Base-by-base conservation (phyloP, 176 grass and related monocot species). In the Poa pratensis region DNA sequence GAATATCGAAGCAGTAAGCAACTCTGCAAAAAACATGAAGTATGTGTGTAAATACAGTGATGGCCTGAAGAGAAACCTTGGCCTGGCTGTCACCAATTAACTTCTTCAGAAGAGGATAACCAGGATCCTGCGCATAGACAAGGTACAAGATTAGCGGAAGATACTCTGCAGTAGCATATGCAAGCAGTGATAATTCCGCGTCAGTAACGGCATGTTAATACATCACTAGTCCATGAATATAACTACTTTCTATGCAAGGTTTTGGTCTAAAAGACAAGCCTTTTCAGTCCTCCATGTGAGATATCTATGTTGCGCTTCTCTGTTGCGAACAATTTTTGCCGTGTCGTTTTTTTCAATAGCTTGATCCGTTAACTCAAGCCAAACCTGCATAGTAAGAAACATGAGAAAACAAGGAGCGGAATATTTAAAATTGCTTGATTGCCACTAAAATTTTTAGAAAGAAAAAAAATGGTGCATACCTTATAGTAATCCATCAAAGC, bases 231-330 rank as follows among this genome's bases (percentile, higher is more conserved):
- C 46, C 7, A 66, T 63, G 5, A 58, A 74, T 19, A 34, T 80
- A 40, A 45, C 32, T n/a, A n/a, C n/a, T 26, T 86, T 75, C 22
- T 60, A 8, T 46, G 0, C 18, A 24, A 10, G 1, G 8, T 34
- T 79, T 18, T 32, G 12, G 8, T 53, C 13, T 9, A 86, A 35
- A 40, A 52, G 24, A n/a, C 71, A 55, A 65, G 94, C 96, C 96
- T 99, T 99, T 83, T 94, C 97, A 27, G 94, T 76, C 87, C 94
- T 74, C 94, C 92, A 99, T 55, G 84, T 91, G 76, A 99, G 97
- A 79, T 99, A 96, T 82, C 57, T 92, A 60, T 99, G 92, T 19
- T 94, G 97, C 18, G 92, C 88, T 88, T 92, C 94, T 57, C 23
- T 32, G 63, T 99, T 96, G 49, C 1, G 82, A 55, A 53, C 28